Percentiles rank a stretch among this genome's conserved stretches.
phyloP scores from a whole-genome alignment of 495 filamentous ascomycete species.

The Aeminium ludgeri region DNA sequence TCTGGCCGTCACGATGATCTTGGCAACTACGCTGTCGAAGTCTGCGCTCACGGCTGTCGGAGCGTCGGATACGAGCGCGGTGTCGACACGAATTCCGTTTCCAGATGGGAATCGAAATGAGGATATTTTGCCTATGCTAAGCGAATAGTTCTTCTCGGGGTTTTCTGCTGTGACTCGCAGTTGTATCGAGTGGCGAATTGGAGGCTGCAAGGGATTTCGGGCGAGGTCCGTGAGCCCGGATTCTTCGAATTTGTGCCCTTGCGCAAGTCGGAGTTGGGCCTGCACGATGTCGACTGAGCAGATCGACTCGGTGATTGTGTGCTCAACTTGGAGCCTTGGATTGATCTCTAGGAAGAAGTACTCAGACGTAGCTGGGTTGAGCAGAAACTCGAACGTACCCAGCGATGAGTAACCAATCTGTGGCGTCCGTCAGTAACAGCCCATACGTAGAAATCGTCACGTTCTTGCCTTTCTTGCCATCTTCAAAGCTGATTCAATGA shows the following conservation, averaged over 20 bases:
- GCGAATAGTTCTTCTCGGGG: conserved; percentile 32
- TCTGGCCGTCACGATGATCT: conserved; percentile 41
- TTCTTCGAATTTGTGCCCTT: conserved; percentile 30
- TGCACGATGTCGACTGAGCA: conserved; percentile 26
- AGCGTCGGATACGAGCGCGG: conserved; percentile 29
- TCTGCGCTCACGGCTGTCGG: conserved; percentile 33
- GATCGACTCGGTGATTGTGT: conserved; percentile 35
- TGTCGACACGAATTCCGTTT: conserved; percentile 41
- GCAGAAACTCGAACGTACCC: conserved; percentile 28
- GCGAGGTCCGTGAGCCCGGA: conserved; percentile 25
- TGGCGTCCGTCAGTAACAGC: neutral
- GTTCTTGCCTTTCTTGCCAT: conserved; percentile 22
- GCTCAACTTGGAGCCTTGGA: conserved; percentile 32
- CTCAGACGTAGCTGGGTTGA: conserved; percentile 19
- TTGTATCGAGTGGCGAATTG: conserved; percentile 34
- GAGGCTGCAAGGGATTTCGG: conserved; percentile 19
- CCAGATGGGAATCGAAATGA: conserved; percentile 37
- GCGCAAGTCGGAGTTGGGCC: conserved; percentile 36
- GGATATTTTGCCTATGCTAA: conserved; percentile 42
- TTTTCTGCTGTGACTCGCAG: conserved; percentile 43
- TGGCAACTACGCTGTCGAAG: conserved; percentile 44
- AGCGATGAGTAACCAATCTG: conserved; percentile 24
- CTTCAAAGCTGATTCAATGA: conserved; percentile 23
- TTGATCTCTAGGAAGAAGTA: conserved; percentile 28
- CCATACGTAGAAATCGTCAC: neutral